These are phyloP conservation scores for Triangularia verruculosa DNA, from an alignment of 2,329 filamentous ascomycete genomes.

Conservation along the genomic window DNA sequence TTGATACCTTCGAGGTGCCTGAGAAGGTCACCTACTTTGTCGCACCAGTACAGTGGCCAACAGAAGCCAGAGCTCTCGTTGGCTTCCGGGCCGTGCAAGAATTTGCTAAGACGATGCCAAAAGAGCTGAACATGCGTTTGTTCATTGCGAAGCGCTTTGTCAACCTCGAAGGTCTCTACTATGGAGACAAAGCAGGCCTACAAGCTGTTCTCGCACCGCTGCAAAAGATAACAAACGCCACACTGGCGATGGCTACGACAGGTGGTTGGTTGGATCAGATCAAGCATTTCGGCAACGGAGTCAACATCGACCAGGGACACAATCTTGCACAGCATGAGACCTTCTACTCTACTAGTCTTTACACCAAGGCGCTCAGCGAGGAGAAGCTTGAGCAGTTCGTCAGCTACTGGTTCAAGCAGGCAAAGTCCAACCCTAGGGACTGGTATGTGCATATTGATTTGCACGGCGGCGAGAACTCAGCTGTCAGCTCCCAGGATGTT, in stretches of 20 bases:
- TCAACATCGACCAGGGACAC: conserved; percentile 32
- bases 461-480: conserved; percentile 41
- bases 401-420: conserved; percentile 39
- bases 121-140: conserved; percentile 42
- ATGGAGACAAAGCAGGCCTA: conserved; percentile 36
- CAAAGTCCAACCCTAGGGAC: conserved; percentile 35
- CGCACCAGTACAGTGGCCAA: conserved; percentile 31
- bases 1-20: conserved; percentile 40
- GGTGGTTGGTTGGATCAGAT: conserved; percentile 34
- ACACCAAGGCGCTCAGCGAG: conserved; percentile 37
- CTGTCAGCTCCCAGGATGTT: conserved; percentile 31
- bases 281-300: conserved; percentile 34
- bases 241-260: conserved; percentile 32
- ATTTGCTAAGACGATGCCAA: conserved; percentile 36
- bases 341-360: conserved; percentile 42
- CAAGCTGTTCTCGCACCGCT: conserved; percentile 35
- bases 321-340: conserved; percentile 39
- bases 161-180: conserved; percentile 40
- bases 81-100: conserved; percentile 33
- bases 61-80: conserved; percentile 26
- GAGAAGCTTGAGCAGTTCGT: conserved; percentile 37
- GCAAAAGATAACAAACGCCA: conserved; percentile 34
- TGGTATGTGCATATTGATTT: conserved; percentile 45
- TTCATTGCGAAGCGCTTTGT: conserved; percentile 35
- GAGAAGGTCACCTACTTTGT: conserved; percentile 34